phyloP scores from a whole-genome alignment of 2,329 filamentous ascomycete genomes.

The Epichloe sibirici region DNA sequence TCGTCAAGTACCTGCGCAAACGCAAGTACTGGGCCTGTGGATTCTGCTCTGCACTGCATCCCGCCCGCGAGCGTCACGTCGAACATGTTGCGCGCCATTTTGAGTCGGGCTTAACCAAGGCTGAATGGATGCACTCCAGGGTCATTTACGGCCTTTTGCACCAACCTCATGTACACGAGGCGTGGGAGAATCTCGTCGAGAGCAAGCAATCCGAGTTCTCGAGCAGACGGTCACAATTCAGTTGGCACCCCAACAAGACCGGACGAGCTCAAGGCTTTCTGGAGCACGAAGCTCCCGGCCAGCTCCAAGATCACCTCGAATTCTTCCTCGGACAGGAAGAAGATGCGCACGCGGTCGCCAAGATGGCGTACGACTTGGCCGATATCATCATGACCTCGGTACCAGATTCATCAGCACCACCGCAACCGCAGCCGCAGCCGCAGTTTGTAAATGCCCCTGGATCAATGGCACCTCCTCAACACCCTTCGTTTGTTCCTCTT shows the following conservation, averaged over 20 bases:
- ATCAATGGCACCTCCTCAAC: conserved; percentile 15
- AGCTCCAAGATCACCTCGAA: conserved; percentile 52
- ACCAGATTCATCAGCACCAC: conserved; percentile 14
- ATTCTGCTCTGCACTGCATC: conserved; percentile 51
- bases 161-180: conserved; percentile 47
- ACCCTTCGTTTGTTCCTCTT: conserved; percentile 20
- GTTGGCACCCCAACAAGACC: conserved; percentile 47
- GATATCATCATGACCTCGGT: conserved; percentile 29
- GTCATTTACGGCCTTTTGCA: conserved; percentile 57
- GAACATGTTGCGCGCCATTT: conserved; percentile 59
- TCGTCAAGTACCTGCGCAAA: conserved; percentile 50
- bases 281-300: conserved; percentile 50
- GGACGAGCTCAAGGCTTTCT: conserved; percentile 45
- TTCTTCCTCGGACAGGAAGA: conserved; percentile 48
- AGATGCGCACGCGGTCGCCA: conserved; percentile 44
- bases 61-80: conserved; percentile 53
- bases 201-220: conserved; percentile 43
- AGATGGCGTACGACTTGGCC: conserved; percentile 45
- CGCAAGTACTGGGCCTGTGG: conserved; percentile 58
- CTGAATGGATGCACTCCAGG: conserved; percentile 57
- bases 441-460: conserved; percentile 16
- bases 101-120: conserved; percentile 48
- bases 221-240: conserved; percentile 44
- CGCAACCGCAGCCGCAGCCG: conserved; percentile 7
- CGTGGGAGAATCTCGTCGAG: conserved; percentile 46